Base-by-base conservation (phyloP, 1,284 basidiomycete genomes). In the Agaricales sp. region DNA sequence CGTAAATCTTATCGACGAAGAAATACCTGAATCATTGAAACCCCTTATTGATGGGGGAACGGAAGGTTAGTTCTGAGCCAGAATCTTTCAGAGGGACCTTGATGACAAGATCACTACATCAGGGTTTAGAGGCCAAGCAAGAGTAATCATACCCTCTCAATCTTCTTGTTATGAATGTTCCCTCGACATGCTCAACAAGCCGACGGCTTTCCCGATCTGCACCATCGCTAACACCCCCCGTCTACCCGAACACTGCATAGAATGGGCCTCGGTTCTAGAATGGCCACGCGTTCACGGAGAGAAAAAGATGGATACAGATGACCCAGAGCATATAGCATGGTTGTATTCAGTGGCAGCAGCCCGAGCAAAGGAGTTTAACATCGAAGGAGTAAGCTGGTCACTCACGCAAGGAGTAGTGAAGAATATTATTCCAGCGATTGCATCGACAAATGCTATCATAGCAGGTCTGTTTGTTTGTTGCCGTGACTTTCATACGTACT, bases 11-110 rank as follows among this genome's bases (percentile, higher is more conserved):
- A 93, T 97, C 4, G 92, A 96, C 62, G 74, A 83, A 20, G 89
- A 93, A 49, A 85, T 88, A 57, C 89, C 88, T 30, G 92, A 98
- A 58, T 92, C 89, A 56, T 62, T 98, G 60, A 99, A 98, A 62
- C 96, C 96, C n/a, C 75, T 99, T 38, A 97, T 99, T 58, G 96
- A 99, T 61, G 96, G 96, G 26, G 96, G 96, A 41, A 99, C 96
- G 1, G 96, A 99, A 78, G 96, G 95, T 84, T 51, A 25, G 67
- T 26, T 43, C 41, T 21, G 21, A 37, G 11, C 43, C 26, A n/a
- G 37, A 30, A 23, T 46, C 47, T 25, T 45, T 43, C 19, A 35
- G 1, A 59, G 95, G 92, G 93, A 23, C 99, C 99, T 80, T 96
- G 94, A 68, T 96, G 96, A 11, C 96, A 99, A 69, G 92, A 95